Evolutionary conservation across 768 basidiomycete species (phyloP).

Genomic region (Boletus patriciae): DNA sequence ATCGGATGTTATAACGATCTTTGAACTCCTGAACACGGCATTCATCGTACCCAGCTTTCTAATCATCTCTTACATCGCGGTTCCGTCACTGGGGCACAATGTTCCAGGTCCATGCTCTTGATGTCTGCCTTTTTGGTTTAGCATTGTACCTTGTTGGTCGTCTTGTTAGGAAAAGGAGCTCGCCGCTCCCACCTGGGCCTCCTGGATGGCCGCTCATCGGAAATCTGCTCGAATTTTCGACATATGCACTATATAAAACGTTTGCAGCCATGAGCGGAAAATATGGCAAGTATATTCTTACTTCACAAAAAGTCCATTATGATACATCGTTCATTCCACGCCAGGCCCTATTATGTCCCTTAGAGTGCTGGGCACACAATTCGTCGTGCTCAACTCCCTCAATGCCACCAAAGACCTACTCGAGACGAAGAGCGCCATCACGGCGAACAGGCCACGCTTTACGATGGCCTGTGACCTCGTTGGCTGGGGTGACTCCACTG

Average conservation of each 20-base stretch:
- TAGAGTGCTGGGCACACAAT: conserved; percentile 40
- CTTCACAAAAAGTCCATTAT: background rate
- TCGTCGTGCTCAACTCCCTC: conserved; percentile 49
- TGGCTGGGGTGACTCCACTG: conserved; percentile 1
- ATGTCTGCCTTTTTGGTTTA: background rate
- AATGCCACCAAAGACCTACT: conserved; percentile 28
- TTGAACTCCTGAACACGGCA: too few relatives aligned
- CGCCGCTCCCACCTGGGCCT: conserved; percentile 14
- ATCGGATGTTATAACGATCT: too few relatives aligned
- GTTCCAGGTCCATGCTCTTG: background rate
- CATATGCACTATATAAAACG: conserved; percentile 47
- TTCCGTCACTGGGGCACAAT: background rate
- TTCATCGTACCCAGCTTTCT: too few relatives aligned
- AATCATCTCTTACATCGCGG: too few relatives aligned
- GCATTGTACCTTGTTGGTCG: background rate
- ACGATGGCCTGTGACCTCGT: conserved; percentile 24
- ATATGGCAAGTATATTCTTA: conserved; percentile 41
- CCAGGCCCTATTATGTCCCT: conserved; percentile 9
- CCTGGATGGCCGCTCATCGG: conserved; percentile 44
- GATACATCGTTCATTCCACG: conserved; percentile 10
- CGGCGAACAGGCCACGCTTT: conserved; percentile 7
- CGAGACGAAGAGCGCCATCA: conserved; percentile 6
- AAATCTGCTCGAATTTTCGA: conserved; percentile 57
- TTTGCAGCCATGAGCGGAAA: conserved; percentile 40
- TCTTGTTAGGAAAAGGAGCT: background rate